Base-by-base conservation (phyloP, 2,329 filamentous ascomycete genomes). In the Clonostachys chloroleuca region DNA sequence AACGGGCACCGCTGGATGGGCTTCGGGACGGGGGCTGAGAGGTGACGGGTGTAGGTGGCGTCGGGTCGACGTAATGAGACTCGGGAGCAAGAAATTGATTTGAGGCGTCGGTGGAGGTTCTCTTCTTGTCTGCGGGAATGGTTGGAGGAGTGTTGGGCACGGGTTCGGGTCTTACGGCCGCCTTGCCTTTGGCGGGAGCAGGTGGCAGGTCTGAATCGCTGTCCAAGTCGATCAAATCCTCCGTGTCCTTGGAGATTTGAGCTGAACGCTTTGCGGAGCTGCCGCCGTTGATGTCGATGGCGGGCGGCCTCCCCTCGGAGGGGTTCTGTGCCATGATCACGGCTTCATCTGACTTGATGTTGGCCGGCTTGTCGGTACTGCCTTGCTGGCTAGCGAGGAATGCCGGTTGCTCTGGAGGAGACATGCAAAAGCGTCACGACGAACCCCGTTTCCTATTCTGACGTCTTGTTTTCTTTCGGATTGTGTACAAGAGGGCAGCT, bases 11-110 rank as follows among this genome's bases (percentile, higher is more conserved):
- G 65, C 75, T 59, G 59, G 83, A 73, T 59, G 80, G 70, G 58
- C 79, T 73, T 68, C 85, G 69, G 14, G 85, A 83, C 2, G 78
- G 72, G 4, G 78, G 75, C 47, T 76, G 73, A 4, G 79, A 83
- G 36, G 68, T 67, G 45, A 69, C 66, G 12, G 80, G 80, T 1
- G 80, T 83, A 4, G 76, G 69, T 24, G 79, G 78, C 7, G 80
- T 81, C 18, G 80, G 78, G 55, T 83, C 80, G 52, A 82, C 63
- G 53, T 82, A 83, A 43, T 56, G 63, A 34, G 61, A 57, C 50
- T 77, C 72, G 49, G 77, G 72, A 20, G 71, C 69, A 46, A 79
- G 68, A 51, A 71, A 72, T 49, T 74, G 70, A 8, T 63, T 54
- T 48, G 63, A 57, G 16, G 59, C 56, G 43, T 67, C 67, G 46